Evolutionary conservation across 164 flowering plant genomes (phyloP).

Genomic region (Magnolia changhungtana): DNA sequence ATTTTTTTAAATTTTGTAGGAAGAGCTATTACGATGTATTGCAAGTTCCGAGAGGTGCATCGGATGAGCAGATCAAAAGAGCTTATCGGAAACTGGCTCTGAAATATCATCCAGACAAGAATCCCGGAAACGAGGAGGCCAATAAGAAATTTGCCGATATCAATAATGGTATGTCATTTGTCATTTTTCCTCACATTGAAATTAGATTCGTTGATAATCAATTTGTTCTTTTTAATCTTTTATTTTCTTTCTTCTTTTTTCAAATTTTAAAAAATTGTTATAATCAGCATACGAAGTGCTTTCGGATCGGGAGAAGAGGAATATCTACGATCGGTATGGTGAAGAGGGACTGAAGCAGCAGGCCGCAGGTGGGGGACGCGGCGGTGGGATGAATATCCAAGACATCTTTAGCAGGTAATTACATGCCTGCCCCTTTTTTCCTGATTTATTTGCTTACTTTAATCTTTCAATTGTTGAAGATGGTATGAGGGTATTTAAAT

Average conservation of each 20-base stretch:
- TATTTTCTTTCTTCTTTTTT: neutral
- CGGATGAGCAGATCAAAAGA: conserved; percentile 96
- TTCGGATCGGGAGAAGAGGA: conserved; percentile 90
- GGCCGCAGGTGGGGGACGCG: conserved; percentile 85
- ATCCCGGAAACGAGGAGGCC: conserved; percentile 97
- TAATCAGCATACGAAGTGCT: conserved; percentile 85
- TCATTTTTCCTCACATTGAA: neutral
- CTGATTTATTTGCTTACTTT: neutral
- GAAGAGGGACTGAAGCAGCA: conserved; percentile 96
- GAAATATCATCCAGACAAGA: conserved; percentile 99
- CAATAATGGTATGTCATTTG: conserved; percentile 58
- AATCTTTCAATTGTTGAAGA: neutral
- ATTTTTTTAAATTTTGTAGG: conserved; percentile 28
- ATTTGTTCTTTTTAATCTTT: neutral
- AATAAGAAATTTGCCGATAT: conserved; percentile 89
- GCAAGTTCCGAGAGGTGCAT: conserved; percentile 83
- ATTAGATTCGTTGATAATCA: neutral
- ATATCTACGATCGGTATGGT: conserved; percentile 84
- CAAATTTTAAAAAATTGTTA: neutral
- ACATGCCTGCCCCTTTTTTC: neutral
- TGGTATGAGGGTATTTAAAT: neutral
- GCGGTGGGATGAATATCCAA: conserved; percentile 80
- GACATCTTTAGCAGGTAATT: conserved; percentile 87
- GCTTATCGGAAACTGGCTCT: conserved; percentile 91
- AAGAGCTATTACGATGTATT: conserved; percentile 89